Evolutionary conservation across 192 early-diverging fungal genomes (phyloP), one percentile per base, ranked within the genome.

Genomic region (Umbelopsis sp.): DNA sequence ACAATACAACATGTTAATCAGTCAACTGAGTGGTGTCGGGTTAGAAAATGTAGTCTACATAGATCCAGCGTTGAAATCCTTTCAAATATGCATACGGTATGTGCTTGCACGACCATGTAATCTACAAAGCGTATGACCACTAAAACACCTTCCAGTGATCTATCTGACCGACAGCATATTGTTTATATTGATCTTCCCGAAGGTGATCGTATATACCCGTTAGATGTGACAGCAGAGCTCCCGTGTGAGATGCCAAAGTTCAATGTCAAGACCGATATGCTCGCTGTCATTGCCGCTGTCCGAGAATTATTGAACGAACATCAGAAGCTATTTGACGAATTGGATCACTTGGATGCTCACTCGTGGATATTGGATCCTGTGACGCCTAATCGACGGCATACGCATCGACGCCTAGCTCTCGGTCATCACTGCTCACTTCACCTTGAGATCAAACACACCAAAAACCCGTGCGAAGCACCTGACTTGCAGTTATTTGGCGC

Each of bases 281-380:
- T 31, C 11, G 34, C 56, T 12, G 31, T 26, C 14, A 32, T 62
- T n/a, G 1, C 56, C 56, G 4, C 17, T n/a, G n/a, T 62, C 5
- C 24, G 31, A 62, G 26, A 34, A 0, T 0, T 62, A 7, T 34
- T 62, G 26, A 62, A 62, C 12, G 56, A 62, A 0, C 14, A 62
- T 20, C 26, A 20, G 1, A 32, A 29, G 26, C 20, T 62, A 62
- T 75, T 75, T 45, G 49, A 71, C 24, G 54, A 62, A 16, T 12
- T 75, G 45, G 74, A 75, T 51, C 45, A 75, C 38, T 12, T 75
- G 34, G 74, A 75, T 52, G 29, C 3, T 0, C n/a, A 70, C 43
- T 41, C 53, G 25, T 54, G 45, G 8, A 51, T 75, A 0, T 17
- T 75, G 0, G 74, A 75, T 26, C 74, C 74, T 16, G 59, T 65